Percentiles rank a stretch among this genome's conserved stretches.
Evolutionary conservation across 2,329 filamentous ascomycete species (phyloP).

Genomic region (Monosporascus cannonballus): DNA sequence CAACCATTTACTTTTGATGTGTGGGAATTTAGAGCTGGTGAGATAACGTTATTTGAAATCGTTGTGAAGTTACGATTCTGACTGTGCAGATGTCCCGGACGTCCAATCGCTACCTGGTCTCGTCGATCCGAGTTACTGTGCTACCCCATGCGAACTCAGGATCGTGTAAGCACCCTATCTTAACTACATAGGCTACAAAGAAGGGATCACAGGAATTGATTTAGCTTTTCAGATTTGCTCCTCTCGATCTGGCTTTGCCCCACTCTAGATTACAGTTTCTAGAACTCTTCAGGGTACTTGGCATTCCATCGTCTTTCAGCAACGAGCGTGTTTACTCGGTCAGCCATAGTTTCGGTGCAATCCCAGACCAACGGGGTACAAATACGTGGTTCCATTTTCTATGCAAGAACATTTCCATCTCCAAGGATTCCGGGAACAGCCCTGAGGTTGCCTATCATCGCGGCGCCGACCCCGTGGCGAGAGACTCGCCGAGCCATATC

Average conservation of each 20-base stretch:
- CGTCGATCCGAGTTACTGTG: background rate
- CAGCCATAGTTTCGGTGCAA: constrained; percentile 28
- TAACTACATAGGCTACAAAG: background rate
- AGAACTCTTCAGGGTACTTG: constrained; percentile 24
- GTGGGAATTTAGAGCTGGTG: background rate
- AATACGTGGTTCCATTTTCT: constrained; percentile 30
- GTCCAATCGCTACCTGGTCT: background rate
- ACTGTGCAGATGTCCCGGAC: background rate
- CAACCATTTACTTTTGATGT: background rate
- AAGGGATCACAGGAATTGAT: too few relatives aligned
- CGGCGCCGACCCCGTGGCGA: background rate
- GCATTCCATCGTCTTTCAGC: constrained; percentile 26
- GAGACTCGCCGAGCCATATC: background rate
- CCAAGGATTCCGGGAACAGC: background rate
- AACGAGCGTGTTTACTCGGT: constrained; percentile 24
- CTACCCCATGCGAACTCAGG: background rate
- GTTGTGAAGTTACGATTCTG: background rate
- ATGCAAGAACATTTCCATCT: constrained; percentile 26
- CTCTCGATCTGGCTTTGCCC: constrained; percentile 7
- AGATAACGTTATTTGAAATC: background rate
- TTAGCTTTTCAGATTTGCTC: background rate
- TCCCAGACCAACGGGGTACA: constrained; percentile 16
- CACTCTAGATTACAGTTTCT: constrained; percentile 15
- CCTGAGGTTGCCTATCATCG: background rate
- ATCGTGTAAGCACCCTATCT: background rate